Evolutionary conservation across 805 yeast genomes (phyloP), one percentile per base, ranked within the genome.

Genomic region (Candida montana): DNA sequence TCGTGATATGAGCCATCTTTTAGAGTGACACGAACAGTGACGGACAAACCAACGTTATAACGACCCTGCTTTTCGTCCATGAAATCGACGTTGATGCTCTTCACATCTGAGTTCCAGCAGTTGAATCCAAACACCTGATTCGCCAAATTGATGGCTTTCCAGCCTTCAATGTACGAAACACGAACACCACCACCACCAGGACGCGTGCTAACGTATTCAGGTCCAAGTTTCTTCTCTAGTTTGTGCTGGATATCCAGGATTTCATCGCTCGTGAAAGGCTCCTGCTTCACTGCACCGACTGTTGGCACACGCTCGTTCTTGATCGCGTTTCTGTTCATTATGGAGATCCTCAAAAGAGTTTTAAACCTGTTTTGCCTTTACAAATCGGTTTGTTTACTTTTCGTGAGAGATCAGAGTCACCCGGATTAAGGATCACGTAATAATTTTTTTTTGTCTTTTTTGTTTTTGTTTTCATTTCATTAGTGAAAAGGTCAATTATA

Each of bases 81-180:
- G 51, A 74, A 85, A 57, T 85, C 95, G 15, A 84, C 82, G 23
- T 74, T 78, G 13, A 79, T 73, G 33, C 69, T 70, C 45, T 76
- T 75, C 5, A 85, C 72, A 52, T 84, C 91, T 0, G 89, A 79
- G 49, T 72, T 69, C 95, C 95, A 85, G 1, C 93, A 93, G 54
- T 83, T 79, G 52, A 81, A 84, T 0, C 95, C 95, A 69, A 85
- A 84, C 3, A 85, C 79, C 51, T 81, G 83, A 54, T 85, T 85
- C 12, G 95, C 95, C 35, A 85, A 60, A 54, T 82, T 82, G 30
- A 85, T 72, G 2, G 86, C 91, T 55, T 77, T 81, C 89, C 91
- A 84, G 1, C 95, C 95, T 60, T 84, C 93, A 31, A 85, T 71
- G 52, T 85, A 84, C 2, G 83, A 78, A 4, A 85, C 85, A 41